Evolutionary conservation across 1,139 yeast genomes (phyloP).

Genomic region (Lodderomyces jiufengensis): DNA sequence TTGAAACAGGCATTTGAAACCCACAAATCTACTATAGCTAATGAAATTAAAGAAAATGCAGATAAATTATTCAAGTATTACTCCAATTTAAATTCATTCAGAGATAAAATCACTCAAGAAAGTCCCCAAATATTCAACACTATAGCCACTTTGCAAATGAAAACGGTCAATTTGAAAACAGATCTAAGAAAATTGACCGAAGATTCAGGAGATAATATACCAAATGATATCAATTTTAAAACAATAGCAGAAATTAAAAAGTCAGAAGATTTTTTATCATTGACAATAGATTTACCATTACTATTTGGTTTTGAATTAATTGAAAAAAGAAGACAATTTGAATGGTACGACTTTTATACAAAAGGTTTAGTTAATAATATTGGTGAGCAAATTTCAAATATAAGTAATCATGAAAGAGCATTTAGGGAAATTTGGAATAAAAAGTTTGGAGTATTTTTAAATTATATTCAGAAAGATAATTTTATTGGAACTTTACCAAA

Average conservation of each 20-base stretch:
- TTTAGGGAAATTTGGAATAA: conserved; percentile 62
- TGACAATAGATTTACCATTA: conserved; percentile 73
- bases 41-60: conserved; percentile 14
- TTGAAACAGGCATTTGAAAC: background rate
- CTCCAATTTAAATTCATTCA: conserved; percentile 23
- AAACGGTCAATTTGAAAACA: conserved; percentile 33
- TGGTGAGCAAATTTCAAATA: conserved; percentile 56
- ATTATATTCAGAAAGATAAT: conserved; percentile 18
- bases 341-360: conserved; percentile 60
- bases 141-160: conserved; percentile 40
- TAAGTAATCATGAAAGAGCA: conserved; percentile 56
- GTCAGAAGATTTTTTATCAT: conserved; percentile 45
- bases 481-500: conserved; percentile 25
- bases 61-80: conserved; percentile 15
- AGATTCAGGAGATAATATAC: conserved; percentile 1
- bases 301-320: conserved; percentile 74
- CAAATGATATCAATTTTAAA: conserved; percentile 17
- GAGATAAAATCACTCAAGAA: conserved; percentile 20
- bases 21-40: background rate
- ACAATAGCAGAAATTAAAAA: conserved; percentile 31
- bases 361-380: conserved; percentile 48
- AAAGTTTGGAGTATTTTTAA: conserved; percentile 51
- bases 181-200: conserved; percentile 22
- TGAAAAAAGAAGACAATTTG: conserved; percentile 64
- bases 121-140: conserved; percentile 26